Conservation (phyloP, 2,329 filamentous ascomycete species). For the Talaromyces islandicus region DNA sequence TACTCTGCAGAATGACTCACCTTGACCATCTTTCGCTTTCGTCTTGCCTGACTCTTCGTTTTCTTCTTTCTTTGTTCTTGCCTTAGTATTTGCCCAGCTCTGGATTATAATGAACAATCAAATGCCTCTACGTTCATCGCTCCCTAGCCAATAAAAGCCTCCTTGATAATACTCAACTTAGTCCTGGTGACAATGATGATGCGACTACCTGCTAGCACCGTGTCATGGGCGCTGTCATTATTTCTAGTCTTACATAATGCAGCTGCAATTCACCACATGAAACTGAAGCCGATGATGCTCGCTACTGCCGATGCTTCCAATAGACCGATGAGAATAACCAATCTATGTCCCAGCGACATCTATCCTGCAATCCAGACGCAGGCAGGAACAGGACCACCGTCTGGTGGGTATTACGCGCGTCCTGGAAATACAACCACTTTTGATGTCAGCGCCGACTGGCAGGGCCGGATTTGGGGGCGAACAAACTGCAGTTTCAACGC, state of each 20-base stretch:
- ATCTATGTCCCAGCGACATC: conserved; percentile 64
- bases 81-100: neutral
- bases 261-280: conserved; percentile 20
- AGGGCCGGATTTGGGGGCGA: conserved; percentile 74
- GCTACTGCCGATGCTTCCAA: conserved; percentile 26
- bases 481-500: conserved; percentile 75
- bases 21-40: neutral
- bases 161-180: neutral
- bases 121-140: too few relatives aligned
- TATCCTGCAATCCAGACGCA: conserved; percentile 74
- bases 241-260: neutral
- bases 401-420: conserved; percentile 62
- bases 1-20: neutral
- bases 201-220: neutral
- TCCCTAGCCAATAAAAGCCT: neutral
- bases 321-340: conserved; percentile 62
- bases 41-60: neutral
- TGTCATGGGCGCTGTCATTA: neutral
- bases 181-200: neutral
- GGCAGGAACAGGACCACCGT: conserved; percentile 60
- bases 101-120: neutral
- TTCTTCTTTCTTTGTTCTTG: neutral
- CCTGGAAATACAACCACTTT: conserved; percentile 55
- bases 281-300: conserved; percentile 14
- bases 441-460: conserved; percentile 67